These are phyloP conservation scores for Protomyces macrosporus DNA, from an alignment of 1,139 yeast species.

Conservation along the genomic window DNA sequence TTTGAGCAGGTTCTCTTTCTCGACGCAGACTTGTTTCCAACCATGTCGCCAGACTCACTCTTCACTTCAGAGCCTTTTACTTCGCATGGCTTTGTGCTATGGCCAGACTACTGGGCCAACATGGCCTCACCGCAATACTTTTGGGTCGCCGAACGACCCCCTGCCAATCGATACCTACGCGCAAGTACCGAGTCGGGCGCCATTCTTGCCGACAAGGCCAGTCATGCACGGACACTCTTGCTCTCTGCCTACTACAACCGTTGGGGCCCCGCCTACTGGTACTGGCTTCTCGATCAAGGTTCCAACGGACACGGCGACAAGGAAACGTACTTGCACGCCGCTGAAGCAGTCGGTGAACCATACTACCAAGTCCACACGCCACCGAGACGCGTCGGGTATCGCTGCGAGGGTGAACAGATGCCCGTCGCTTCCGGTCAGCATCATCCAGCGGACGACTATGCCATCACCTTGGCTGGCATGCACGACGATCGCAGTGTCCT, in stretches of 20 bases:
- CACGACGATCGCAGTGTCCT: neutral
- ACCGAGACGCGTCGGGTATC: slow-evolving; percentile 13
- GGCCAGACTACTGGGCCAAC: slow-evolving; percentile 84
- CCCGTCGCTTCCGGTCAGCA: slow-evolving; percentile 10
- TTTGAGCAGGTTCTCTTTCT: slow-evolving; percentile 70
- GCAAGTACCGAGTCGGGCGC: slow-evolving; percentile 81
- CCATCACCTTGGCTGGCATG: neutral
- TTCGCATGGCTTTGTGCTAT: slow-evolving; percentile 56
- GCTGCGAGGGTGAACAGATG: slow-evolving; percentile 3
- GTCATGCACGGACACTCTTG: slow-evolving; percentile 60
- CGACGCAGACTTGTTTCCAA: slow-evolving; percentile 73
- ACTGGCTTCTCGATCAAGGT: slow-evolving; percentile 80
- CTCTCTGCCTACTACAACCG: slow-evolving; percentile 71
- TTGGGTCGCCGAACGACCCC: slow-evolving; percentile 50
- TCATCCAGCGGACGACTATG: slow-evolving; percentile 14
- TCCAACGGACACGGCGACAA: slow-evolving; percentile 88
- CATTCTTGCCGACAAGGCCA: slow-evolving; percentile 58
- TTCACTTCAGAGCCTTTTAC: slow-evolving; percentile 54
- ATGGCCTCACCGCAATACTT: slow-evolving; percentile 65
- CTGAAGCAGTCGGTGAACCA: neutral
- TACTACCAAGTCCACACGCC: slow-evolving; percentile 10
- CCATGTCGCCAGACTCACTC: slow-evolving; percentile 51
- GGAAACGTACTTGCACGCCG: slow-evolving; percentile 58
- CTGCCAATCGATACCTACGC: slow-evolving; percentile 56
- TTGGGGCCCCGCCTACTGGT: slow-evolving; percentile 71